Percentiles rank a stretch among this genome's conserved stretches.
Conservation (phyloP, 257 asterid genomes). For the Solanum ahanhuiri region DNA sequence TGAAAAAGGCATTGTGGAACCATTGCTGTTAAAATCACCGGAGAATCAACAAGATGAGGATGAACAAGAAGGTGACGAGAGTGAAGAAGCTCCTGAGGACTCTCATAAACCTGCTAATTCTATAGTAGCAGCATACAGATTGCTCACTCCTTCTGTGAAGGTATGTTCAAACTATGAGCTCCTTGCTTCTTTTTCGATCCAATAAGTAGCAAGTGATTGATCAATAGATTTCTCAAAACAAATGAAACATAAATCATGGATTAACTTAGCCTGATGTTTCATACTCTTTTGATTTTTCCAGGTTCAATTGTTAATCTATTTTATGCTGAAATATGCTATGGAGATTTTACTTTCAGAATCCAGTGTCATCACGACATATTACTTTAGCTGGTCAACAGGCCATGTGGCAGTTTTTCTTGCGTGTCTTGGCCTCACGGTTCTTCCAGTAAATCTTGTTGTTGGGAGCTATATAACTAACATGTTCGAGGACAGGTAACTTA, state of each 20-base stretch:
- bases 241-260: background rate
- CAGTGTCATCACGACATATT: conserved; percentile 78
- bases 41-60: conserved; percentile 31
- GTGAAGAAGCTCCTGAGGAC: conserved; percentile 77
- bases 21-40: conserved; percentile 44
- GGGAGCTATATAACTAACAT: conserved; percentile 92
- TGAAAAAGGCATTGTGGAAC: conserved; percentile 76
- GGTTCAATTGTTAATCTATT: conserved; percentile 94
- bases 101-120: conserved; percentile 73
- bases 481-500: conserved; percentile 84
- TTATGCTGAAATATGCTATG: conserved; percentile 96
- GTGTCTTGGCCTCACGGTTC: conserved; percentile 86
- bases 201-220: background rate
- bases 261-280: background rate
- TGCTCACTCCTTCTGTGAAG: conserved; percentile 97
- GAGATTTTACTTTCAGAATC: conserved; percentile 95
- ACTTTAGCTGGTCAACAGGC: conserved; percentile 84
- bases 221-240: background rate
- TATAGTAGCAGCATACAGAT: conserved; percentile 64
- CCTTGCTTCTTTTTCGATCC: background rate
- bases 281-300: conserved; percentile 17
- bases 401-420: conserved; percentile 77
- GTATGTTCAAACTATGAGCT: conserved; percentile 18
- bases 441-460: conserved; percentile 73
- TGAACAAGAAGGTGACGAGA: conserved; percentile 57